Percentiles rank a stretch among this genome's conserved stretches.
phyloP scores from a whole-genome alignment of 2,329 filamentous ascomycete species.

The Gnomoniopsis sp. region DNA sequence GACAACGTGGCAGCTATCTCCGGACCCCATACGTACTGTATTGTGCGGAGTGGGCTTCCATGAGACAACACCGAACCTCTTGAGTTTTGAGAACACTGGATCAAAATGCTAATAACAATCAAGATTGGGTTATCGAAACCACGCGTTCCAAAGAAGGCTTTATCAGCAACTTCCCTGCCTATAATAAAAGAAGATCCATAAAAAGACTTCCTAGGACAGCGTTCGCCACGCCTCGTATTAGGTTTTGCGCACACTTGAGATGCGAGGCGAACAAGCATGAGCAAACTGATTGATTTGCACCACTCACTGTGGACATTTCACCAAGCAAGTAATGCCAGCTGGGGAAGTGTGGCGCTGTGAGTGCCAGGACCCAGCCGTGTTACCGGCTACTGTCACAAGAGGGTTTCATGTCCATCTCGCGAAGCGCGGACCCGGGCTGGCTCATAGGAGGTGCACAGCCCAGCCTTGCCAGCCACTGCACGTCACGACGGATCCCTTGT shows the following conservation, averaged over 20 bases:
- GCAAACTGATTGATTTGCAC: not conserved
- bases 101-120: not conserved
- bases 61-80: not conserved
- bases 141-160: not conserved
- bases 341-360: not conserved
- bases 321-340: not conserved
- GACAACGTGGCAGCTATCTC: not conserved
- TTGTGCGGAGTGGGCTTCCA: not conserved
- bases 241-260: too few species aligned
- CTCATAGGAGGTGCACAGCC: constrained; percentile 1
- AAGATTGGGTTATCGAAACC: not conserved
- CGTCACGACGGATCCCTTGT: constrained; percentile 2
- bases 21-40: not conserved
- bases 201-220: too few species aligned
- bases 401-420: constrained; percentile 16
- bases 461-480: not conserved
- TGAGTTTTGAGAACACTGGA: not conserved
- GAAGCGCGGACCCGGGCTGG: not conserved
- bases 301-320: not conserved
- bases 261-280: not conserved
- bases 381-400: constrained; percentile 14
- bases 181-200: too few species aligned
- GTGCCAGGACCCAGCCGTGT: constrained; percentile 3
- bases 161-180: too few species aligned
- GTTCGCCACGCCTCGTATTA: too few species aligned